Percentiles rank a stretch among this genome's conserved stretches.
Conservation (phyloP, 2,329 filamentous ascomycete genomes). For the Periconia macrospinosa region DNA sequence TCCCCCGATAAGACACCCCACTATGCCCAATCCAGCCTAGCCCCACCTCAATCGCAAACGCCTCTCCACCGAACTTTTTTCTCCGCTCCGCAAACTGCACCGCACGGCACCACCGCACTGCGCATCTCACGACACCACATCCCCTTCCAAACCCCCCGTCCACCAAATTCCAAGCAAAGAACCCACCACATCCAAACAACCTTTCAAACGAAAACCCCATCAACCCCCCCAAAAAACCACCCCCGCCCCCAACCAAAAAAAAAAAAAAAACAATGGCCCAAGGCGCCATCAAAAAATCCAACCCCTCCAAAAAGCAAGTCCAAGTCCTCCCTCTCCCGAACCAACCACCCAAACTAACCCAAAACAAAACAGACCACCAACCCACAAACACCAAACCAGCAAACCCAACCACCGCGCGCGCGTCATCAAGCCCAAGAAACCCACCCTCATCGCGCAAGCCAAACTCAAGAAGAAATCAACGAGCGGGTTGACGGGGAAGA, state of each 20-base stretch:
- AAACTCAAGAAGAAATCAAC: constrained; percentile 69
- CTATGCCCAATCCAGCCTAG: background rate
- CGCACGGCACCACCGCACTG: background rate
- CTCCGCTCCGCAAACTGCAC: background rate
- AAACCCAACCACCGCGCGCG: constrained; percentile 62
- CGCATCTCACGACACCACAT: background rate
- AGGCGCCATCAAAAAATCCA: constrained; percentile 51
- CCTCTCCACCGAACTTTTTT: background rate
- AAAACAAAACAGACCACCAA: too few relatives aligned
- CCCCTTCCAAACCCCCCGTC: background rate
- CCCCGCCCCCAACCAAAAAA: background rate
- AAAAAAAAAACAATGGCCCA: constrained; percentile 47
- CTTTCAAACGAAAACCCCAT: background rate
- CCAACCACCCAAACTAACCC: constrained; percentile 6
- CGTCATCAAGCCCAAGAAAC: constrained; percentile 69
- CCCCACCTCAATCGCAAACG: background rate
- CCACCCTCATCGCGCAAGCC: constrained; percentile 60
- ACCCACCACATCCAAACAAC: background rate
- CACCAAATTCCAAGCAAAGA: background rate
- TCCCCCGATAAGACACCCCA: background rate
- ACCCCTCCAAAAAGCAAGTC: constrained; percentile 43
- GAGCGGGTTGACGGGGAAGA: constrained; percentile 63
- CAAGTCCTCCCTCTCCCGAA: background rate
- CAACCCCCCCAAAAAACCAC: background rate
- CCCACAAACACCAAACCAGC: constrained; percentile 31